Evolutionary conservation across 371 early-diverging fungal species (phyloP).

Genomic region (Neoconidiobolus thromboides): DNA sequence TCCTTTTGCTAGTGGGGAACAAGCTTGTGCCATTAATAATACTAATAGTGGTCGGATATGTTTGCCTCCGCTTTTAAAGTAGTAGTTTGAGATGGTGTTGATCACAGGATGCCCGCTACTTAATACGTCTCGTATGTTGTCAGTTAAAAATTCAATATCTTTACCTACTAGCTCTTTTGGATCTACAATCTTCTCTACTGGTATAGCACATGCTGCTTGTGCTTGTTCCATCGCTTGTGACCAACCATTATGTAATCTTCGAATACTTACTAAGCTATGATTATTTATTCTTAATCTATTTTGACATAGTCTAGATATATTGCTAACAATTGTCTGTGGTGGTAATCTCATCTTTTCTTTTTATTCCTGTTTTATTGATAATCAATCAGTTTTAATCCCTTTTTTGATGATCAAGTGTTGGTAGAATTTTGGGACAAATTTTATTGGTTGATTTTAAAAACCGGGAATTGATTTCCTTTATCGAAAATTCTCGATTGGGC

Average conservation of each 20-base stretch:
- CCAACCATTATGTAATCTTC: constrained; percentile 7
- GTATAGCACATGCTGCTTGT: constrained; percentile 18
- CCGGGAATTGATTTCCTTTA: no score
- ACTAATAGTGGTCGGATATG: constrained; percentile 84
- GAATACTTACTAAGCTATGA: no score
- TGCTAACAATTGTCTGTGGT: no score
- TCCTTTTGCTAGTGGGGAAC: constrained; percentile 11
- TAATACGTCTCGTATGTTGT: constrained; percentile 67
- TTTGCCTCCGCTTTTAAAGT: constrained; percentile 76
- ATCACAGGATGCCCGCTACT: constrained; percentile 72
- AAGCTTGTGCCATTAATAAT: constrained; percentile 72
- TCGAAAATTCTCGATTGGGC: no score
- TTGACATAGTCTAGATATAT: no score
- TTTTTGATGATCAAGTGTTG: no score
- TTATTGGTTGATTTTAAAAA: no score
- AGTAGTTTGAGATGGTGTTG: constrained; percentile 71
- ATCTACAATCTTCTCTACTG: constrained; percentile 25
- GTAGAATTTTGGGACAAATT: no score
- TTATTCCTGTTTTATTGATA: no score
- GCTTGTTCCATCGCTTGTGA: constrained; percentile 27
- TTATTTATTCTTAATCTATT: no score
- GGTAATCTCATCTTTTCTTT: no score
- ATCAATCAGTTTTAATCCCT: no score
- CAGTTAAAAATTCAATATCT: constrained; percentile 63
- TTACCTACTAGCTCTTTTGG: constrained; percentile 41